A percentile compares a stretch with the other conserved stretches of the same genome.
phyloP scores from a whole-genome alignment of 192 early-diverging fungal species.

The Backusella sp. region DNA sequence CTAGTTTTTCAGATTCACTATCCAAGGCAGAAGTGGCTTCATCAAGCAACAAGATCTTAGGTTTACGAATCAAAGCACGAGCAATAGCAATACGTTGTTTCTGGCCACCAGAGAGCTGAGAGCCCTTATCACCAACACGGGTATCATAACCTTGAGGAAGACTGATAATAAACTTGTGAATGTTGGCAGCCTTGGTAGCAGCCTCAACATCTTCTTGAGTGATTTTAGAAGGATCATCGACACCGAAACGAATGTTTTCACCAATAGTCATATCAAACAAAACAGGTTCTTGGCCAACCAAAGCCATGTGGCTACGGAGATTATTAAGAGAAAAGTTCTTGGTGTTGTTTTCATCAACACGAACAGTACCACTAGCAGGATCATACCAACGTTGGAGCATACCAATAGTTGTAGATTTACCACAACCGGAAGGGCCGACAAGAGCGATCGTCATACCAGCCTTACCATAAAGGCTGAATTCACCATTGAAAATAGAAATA shows the following conservation, averaged over 20 bases:
- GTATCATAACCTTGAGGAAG: conserved; percentile 64
- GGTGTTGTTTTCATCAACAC: conserved; percentile 58
- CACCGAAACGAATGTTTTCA: conserved; percentile 82
- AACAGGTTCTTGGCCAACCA: conserved; percentile 89
- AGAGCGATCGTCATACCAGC: conserved; percentile 76
- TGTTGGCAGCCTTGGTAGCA: conserved; percentile 57
- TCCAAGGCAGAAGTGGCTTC: conserved; percentile 76
- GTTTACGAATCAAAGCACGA: conserved; percentile 81
- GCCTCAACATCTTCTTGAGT: conserved; percentile 51
- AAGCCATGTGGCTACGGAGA: conserved; percentile 66
- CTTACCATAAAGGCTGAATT: conserved; percentile 41
- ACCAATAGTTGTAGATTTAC: conserved; percentile 66
- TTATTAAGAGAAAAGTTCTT: conserved; percentile 57
- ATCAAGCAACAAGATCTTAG: conserved; percentile 79
- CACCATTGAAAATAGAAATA: conserved; percentile 58
- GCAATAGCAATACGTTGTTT: conserved; percentile 85
- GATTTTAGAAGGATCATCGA: conserved; percentile 32
- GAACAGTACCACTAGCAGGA: conserved; percentile 51
- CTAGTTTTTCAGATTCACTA: conserved; percentile 63
- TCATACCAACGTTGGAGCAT: conserved; percentile 82
- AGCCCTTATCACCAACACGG: conserved; percentile 66
- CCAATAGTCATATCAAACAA: conserved; percentile 81
- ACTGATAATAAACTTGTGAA: conserved; percentile 54
- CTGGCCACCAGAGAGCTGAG: conserved; percentile 59
- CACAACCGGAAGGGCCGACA: conserved; percentile 85